A percentile compares a stretch with the other conserved stretches of the same genome.
These are phyloP conservation scores for Lentinus brumalis DNA, from an alignment of 768 basidiomycete species.

Conservation along the genomic window DNA sequence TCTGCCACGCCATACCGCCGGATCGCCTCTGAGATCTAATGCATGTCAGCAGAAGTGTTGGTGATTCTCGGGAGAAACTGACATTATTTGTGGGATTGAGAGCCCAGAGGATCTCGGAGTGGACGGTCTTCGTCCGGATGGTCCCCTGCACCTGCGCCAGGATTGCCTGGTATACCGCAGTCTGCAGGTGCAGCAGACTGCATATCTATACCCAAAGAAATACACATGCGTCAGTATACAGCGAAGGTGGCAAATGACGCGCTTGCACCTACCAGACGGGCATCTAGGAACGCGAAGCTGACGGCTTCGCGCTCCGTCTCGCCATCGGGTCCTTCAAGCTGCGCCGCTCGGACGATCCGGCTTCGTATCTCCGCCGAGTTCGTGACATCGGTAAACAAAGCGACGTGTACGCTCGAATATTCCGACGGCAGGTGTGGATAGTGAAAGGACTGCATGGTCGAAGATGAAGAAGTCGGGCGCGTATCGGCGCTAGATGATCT, in stretches of 20 bases:
- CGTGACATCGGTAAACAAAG: slow-evolving; percentile 65
- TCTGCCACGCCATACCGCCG: slow-evolving; percentile 83
- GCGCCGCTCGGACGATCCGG: slow-evolving; percentile 73
- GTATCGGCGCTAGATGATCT: too few species aligned
- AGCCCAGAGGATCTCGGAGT: slow-evolving; percentile 89
- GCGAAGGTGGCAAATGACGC: background rate
- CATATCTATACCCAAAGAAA: slow-evolving; percentile 60
- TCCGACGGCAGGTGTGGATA: slow-evolving; percentile 54
- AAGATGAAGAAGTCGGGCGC: background rate
- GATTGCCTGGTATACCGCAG: slow-evolving; percentile 82
- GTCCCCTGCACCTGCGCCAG: slow-evolving; percentile 59
- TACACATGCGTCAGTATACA: background rate
- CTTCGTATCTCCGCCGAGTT: slow-evolving; percentile 63
- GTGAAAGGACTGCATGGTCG: slow-evolving; percentile 53
- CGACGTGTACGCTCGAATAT: slow-evolving; percentile 51
- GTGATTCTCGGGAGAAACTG: background rate
- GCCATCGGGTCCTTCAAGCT: slow-evolving; percentile 57
- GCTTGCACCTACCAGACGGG: slow-evolving; percentile 61
- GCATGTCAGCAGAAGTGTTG: background rate
- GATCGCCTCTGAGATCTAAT: slow-evolving; percentile 88
- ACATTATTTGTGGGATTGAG: slow-evolving; percentile 90
- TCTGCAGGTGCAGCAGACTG: slow-evolving; percentile 77
- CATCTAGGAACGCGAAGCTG: slow-evolving; percentile 92
- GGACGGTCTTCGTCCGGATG: slow-evolving; percentile 82
- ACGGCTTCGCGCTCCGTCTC: slow-evolving; percentile 73